Base-by-base conservation (phyloP, 257 asterid genomes). In the Solanum microdontum region DNA sequence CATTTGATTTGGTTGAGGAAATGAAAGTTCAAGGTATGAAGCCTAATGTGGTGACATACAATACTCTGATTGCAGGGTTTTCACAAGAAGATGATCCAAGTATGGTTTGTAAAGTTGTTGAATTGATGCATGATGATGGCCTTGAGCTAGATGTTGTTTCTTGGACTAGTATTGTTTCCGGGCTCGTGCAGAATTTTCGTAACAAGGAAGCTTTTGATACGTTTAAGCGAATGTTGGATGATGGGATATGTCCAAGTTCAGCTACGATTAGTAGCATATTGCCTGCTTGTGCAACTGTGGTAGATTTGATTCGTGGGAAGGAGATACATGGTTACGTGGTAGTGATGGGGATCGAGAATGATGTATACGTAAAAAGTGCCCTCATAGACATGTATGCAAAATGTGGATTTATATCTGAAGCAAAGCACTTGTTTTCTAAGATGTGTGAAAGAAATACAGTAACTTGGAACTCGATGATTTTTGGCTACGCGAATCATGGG, bases 381-480 rank as follows among this genome's bases (percentile, higher is more conserved):
- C 90, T 95, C 24, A 89, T 94, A 45, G 97, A 94, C 89, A 93
- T 94, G 97, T 94, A 95, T 86, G 94, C 96, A 13, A 95, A 94
- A 91, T 93, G 98, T 82, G 98, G 98, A 15, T 88, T 12, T 45
- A 92, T 94, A 62, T 84, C 73, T 40, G 94, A 90, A 86, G 94
- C 96, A 19, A 68, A 75, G 83, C 84, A 90, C 23, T 64, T 94
- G 90, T 95, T 95, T 77, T 79, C 37, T 12, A 89, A 82, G 24
- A 92, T 87, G 91, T 62, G 90, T 8, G 89, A 89, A 39, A 93
- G 90, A 73, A 95, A 80, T 80, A 91, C 91, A 3, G 94, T 90
- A 36, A 92, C 98, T 1, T 95, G 97, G 96, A 95, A 93, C 89
- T 91, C 98, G n/a, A 93, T 95, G 95, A 90, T 95, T 77, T 94